Evolutionary conservation across 257 asterid species (phyloP), one percentile per base, ranked within the genome.

Genomic region (Echites panduratus): DNA sequence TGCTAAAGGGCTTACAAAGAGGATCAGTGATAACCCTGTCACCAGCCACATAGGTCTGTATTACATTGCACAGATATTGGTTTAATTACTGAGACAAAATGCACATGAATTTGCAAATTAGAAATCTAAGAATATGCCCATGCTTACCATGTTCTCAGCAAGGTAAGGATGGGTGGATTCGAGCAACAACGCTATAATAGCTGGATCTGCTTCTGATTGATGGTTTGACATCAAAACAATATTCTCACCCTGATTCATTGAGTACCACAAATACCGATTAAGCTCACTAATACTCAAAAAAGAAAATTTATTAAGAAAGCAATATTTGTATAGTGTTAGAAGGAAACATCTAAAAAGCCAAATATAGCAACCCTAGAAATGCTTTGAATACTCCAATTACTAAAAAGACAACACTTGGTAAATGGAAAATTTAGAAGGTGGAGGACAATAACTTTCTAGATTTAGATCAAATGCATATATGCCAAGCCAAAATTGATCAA

Each of bases 151-250:
- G 68, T 92, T 89, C 84, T 92, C 99, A 77, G 97, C 91, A 77
- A 95, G 82, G 66, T 76, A 71, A 27, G 92, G 92, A 83, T 75
- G 81, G 54, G 89, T 86, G 77, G 91, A 83, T 76, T 95, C 99
- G 53, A 95, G 90, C 84, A 92, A 78, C 87, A 85, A 81, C 40
- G 98, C 90, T 57, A 95, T 84, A 78, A 92, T 77, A 59, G 98
- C 99, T 68, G 98, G 99, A 84, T 95, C 98, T 24, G 97, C 99
- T 90, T 95, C 99, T 67, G 93, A 84, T 88, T 95, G 99, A 79
- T 95, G 99, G 85, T 95, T 95, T 73, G 99, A 95, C 77, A 95
- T 89, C 76, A 95, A 80, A 76, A 95, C 86, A 66, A 95, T 79
- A 79, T 95, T 95, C 76, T 90, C 96, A 10, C 99, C 99, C 99